Percentiles rank a stretch among this genome's conserved stretches.
Conservation (phyloP, 2,329 filamentous ascomycete genomes). For the Pseudonectria foliicola region DNA sequence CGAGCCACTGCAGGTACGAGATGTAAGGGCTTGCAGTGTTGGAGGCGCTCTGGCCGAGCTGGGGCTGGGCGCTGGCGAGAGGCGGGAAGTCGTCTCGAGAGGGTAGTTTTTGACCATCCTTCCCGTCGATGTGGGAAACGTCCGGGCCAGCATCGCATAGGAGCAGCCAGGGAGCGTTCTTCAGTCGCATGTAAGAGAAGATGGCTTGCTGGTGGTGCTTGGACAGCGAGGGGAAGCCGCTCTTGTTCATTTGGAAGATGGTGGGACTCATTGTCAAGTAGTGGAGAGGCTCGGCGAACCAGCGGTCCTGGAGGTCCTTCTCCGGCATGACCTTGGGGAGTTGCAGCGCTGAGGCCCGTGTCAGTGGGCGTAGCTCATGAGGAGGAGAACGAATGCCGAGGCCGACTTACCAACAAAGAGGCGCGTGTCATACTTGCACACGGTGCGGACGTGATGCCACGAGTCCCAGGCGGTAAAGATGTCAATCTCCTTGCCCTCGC, state of each 20-base stretch:
- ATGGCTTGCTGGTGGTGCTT: slow-evolving; percentile 56
- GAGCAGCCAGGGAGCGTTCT: slow-evolving; percentile 54
- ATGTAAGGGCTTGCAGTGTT: slow-evolving; percentile 44
- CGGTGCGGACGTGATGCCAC: slow-evolving; percentile 80
- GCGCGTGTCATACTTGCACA: slow-evolving; percentile 77
- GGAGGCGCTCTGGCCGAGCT: slow-evolving; percentile 18
- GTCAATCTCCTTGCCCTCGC: slow-evolving; percentile 47
- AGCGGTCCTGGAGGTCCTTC: slow-evolving; percentile 54
- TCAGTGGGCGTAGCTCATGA: background rate
- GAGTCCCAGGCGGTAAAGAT: slow-evolving; percentile 83
- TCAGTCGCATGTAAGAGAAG: slow-evolving; percentile 56
- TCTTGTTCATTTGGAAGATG: slow-evolving; percentile 53
- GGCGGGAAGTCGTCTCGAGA: slow-evolving; percentile 58
- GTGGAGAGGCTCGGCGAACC: slow-evolving; percentile 63
- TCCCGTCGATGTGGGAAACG: slow-evolving; percentile 23
- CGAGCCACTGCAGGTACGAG: slow-evolving; percentile 76
- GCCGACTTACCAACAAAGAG: slow-evolving; percentile 70
- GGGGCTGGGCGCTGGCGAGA: slow-evolving; percentile 56
- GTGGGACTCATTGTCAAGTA: slow-evolving; percentile 48
- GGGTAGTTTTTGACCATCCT: slow-evolving; percentile 21
- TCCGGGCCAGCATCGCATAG: slow-evolving; percentile 55
- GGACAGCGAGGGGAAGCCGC: slow-evolving; percentile 54
- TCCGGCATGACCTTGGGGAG: slow-evolving; percentile 54
- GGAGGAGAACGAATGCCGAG: background rate
- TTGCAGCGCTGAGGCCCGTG: slow-evolving; percentile 38